Percentiles rank a stretch among this genome's conserved stretches.
Evolutionary conservation across 768 basidiomycete species (phyloP).

Genomic region (Pholiota molesta): DNA sequence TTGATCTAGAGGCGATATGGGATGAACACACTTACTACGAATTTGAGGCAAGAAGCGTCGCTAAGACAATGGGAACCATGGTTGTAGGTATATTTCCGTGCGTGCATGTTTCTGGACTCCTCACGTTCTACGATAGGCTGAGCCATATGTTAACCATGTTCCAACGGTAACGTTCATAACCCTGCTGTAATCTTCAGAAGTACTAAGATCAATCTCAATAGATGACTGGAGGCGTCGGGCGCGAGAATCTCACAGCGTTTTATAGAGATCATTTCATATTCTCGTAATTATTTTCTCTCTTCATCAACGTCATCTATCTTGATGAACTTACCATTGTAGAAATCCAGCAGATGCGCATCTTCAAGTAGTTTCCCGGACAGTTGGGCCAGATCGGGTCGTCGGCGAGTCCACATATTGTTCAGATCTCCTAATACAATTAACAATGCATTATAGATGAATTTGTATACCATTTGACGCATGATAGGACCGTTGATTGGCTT

Average conservation of each 20-base stretch:
- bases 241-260: slow-evolving; percentile 50
- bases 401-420: slow-evolving; percentile 33
- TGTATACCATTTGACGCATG: slow-evolving; percentile 48
- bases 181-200: neutral
- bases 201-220: slow-evolving; percentile 17
- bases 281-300: slow-evolving; percentile 33
- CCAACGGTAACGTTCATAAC: slow-evolving; percentile 43
- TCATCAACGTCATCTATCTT: neutral
- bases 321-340: slow-evolving; percentile 27
- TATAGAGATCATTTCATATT: slow-evolving; percentile 62
- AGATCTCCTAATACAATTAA: neutral
- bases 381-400: slow-evolving; percentile 53
- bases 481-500: slow-evolving; percentile 47
- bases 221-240: slow-evolving; percentile 61
- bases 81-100: slow-evolving; percentile 40
- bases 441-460: slow-evolving; percentile 46
- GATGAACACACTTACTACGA: slow-evolving; percentile 61
- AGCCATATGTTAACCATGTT: slow-evolving; percentile 64
- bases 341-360: slow-evolving; percentile 51
- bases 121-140: slow-evolving; percentile 35
- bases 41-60: slow-evolving; percentile 52
- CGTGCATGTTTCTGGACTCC: neutral
- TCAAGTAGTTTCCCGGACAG: slow-evolving; percentile 51
- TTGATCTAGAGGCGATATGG: slow-evolving; percentile 64
- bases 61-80: slow-evolving; percentile 60